Percentiles rank a stretch among this genome's conserved stretches.
Evolutionary conservation across 345 rosid genomes (phyloP).

Genomic region (Anacardium occidentale): DNA sequence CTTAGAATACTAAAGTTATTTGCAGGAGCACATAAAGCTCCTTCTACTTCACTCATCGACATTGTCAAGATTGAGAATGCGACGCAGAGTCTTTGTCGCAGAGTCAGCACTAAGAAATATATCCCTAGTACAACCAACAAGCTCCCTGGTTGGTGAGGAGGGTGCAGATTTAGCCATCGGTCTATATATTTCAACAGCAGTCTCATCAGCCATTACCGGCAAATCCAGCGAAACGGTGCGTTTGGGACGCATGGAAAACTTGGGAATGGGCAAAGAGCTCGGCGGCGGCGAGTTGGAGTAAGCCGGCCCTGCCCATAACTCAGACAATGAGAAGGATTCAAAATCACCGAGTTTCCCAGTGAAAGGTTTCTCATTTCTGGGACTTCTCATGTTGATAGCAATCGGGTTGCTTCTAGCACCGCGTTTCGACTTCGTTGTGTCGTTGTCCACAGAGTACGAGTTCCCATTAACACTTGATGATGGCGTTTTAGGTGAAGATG

Average conservation of each 20-base stretch:
- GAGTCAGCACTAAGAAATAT: constrained; percentile 60
- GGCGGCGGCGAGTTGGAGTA: constrained; percentile 97
- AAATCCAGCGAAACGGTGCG: constrained; percentile 62
- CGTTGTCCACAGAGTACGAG: constrained; percentile 18
- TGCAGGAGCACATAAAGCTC: constrained; percentile 45
- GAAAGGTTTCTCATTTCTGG: constrained; percentile 27
- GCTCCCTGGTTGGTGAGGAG: constrained; percentile 70
- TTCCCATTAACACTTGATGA: constrained; percentile 17
- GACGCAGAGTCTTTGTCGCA: constrained; percentile 87
- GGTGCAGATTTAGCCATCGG: constrained; percentile 81
- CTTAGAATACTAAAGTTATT: constrained; percentile 33
- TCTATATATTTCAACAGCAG: constrained; percentile 36
- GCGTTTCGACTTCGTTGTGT: constrained; percentile 13
- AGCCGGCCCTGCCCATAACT: constrained; percentile 98
- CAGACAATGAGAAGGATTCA: constrained; percentile 51
- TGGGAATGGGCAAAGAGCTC: constrained; percentile 88
- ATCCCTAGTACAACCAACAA: constrained; percentile 35
- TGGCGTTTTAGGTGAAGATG: constrained; percentile 36
- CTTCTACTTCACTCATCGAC: constrained; percentile 51
- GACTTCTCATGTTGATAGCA: constrained; percentile 36
- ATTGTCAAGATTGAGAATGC: constrained; percentile 83
- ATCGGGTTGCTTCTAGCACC: constrained; percentile 49
- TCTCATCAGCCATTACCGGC: constrained; percentile 32
- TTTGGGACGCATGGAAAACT: constrained; percentile 65
- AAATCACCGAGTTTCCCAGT: constrained; percentile 36